Evolutionary conservation across 495 filamentous ascomycete genomes (phyloP).

Genomic region (Mycothermus thermophilus): DNA sequence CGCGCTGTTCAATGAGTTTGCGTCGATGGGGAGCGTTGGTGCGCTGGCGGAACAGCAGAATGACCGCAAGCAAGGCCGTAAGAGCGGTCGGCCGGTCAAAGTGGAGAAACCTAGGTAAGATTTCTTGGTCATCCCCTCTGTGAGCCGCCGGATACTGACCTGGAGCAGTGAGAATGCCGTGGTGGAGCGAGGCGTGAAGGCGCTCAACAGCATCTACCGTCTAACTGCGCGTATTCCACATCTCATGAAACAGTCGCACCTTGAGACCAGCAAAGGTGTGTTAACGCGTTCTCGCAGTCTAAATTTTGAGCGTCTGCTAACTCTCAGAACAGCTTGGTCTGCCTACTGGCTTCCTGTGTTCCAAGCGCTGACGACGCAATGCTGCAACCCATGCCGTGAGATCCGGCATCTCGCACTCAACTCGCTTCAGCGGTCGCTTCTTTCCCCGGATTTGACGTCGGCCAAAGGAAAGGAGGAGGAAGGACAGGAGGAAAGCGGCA

Average conservation of each 20-base stretch:
- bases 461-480: slow-evolving; percentile 47
- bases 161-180: slow-evolving; percentile 48
- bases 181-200: slow-evolving; percentile 64
- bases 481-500: neutral
- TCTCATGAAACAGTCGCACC: slow-evolving; percentile 82
- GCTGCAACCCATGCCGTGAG: slow-evolving; percentile 88
- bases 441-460: slow-evolving; percentile 64
- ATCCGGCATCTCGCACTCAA: slow-evolving; percentile 79
- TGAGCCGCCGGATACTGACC: slow-evolving; percentile 9
- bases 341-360: slow-evolving; percentile 98
- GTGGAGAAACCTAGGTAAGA: slow-evolving; percentile 46
- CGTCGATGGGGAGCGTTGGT: slow-evolving; percentile 69
- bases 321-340: slow-evolving; percentile 62
- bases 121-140: neutral
- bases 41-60: slow-evolving; percentile 65
- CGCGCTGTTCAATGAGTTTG: slow-evolving; percentile 75
- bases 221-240: slow-evolving; percentile 68
- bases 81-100: slow-evolving; percentile 34
- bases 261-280: slow-evolving; percentile 73
- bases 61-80: slow-evolving; percentile 43
- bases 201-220: slow-evolving; percentile 64
- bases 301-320: slow-evolving; percentile 10
- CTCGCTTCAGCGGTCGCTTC: slow-evolving; percentile 72
- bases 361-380: slow-evolving; percentile 72
- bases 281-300: neutral